Evolutionary conservation across 2,329 filamentous ascomycete genomes (phyloP), one percentile per base, ranked within the genome.

Genomic region (Fusarium compactum): DNA sequence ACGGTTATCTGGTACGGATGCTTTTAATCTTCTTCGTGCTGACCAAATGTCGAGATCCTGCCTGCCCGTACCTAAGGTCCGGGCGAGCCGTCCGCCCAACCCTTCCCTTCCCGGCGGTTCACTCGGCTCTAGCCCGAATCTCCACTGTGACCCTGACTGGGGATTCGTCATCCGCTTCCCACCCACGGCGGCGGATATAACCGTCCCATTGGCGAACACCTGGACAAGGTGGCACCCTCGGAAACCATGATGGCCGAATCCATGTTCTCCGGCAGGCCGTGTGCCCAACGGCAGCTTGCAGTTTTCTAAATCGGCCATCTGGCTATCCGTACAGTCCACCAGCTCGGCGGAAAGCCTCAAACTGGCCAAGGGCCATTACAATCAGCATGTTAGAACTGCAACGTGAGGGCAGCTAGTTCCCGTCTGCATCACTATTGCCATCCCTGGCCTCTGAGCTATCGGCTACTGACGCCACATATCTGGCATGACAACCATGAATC

Each of bases 41-140:
- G 69, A 69, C 46, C 56, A 74, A 69, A 70, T 70, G 77, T 77
- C 69, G 70, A 77, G 73, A 78, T 77, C 66, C 65, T 68, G 63
- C 58, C 51, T 60, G 46, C 48, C 43, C 32, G 59, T 64, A 58
- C 47, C 63, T 59, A 58, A 61, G 69, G 52, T 62, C 73, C 74
- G 62, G 62, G 71, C 59, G 60, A 72, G 66, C 69, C 67, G 63
- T 58, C 72, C 65, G 57, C 57, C 50, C 64, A 72, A 62, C 68
- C 69, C 73, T 69, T 73, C 74, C 65, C 74, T 75, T 76, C 74
- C 71, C 74, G 77, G 79, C 78, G 77, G 76, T 78, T 80, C 75
- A 75, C 73, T 80, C 80, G 80, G 80, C 78, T 80, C 74, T 72
- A 79, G 76, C 75, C 78, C 77, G 76, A 80, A 75, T 73, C 72